Evolutionary conservation across 345 rosid genomes (phyloP).

Genomic region (Rubroshorea leprosula): DNA sequence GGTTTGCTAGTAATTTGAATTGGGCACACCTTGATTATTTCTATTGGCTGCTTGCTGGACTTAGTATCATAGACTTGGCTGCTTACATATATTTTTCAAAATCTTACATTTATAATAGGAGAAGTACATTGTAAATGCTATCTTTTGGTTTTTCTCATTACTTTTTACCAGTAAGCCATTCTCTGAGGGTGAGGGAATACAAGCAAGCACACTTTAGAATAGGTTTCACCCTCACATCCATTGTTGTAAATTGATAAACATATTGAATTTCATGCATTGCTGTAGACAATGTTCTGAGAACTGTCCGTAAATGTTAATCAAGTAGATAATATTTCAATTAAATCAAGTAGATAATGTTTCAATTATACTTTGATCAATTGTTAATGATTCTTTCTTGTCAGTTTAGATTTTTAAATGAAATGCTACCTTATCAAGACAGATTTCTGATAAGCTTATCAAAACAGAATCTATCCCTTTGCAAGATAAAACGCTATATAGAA

Average conservation of each 20-base stretch:
- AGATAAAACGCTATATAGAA: neutral
- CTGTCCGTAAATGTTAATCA: neutral
- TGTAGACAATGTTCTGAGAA: neutral
- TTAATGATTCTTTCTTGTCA: no score
- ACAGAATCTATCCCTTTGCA: neutral
- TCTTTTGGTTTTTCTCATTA: neutral
- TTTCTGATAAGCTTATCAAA: neutral
- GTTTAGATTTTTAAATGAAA: no score
- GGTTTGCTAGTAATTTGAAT: slow-evolving; percentile 29
- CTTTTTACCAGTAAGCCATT: neutral
- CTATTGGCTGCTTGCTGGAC: slow-evolving; percentile 32
- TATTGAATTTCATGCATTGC: neutral
- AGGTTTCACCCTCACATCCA: neutral
- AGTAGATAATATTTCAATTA: neutral
- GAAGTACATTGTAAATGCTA: neutral
- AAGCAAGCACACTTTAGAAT: no score
- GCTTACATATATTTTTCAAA: slow-evolving; percentile 19
- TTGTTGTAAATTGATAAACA: neutral
- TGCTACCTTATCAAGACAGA: neutral
- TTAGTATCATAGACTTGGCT: slow-evolving; percentile 17
- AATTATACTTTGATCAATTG: no score
- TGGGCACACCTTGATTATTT: slow-evolving; percentile 31
- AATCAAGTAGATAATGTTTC: no score
- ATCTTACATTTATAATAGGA: slow-evolving; percentile 20
- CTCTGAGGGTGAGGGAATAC: no score